Evolutionary conservation across 441 rosid species (phyloP), one percentile per base, ranked within the genome.

Genomic region (Syzygium syzygioides): DNA sequence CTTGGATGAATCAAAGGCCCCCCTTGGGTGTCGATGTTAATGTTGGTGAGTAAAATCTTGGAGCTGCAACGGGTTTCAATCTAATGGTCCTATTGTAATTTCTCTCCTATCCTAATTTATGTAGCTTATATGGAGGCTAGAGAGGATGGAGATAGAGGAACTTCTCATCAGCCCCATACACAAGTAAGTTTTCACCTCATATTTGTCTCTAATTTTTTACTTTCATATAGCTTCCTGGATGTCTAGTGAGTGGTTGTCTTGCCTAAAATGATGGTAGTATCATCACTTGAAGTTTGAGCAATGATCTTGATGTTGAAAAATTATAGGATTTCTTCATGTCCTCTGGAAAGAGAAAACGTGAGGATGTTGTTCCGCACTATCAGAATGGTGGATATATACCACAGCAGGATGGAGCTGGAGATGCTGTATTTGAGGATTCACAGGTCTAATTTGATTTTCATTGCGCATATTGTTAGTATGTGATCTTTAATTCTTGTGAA

Each of bases 371-470:
- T 59, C 56, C 92, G 3, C 96, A 93, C 71, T 96, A 93, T 94
- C 94, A 94, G 86, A 97, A 94, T 93, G 98, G 98, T 92, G 95
- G 97, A 85, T 95, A 92, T 89, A 96, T 96, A 90, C 99, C 99
- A 59, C 99, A 98, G 93, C 99, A 95, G 89, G 99, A 98, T 94
- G 99, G 99, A 91, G 97, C 99, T 87, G 93, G 94, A 52, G 99
- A 95, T 94, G 88, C 89, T 52, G 59, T 88, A 32, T 86, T 86
- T 57, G 93, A 91, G 88, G 88, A 85, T 86, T 80, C 90, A 20
- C 91, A 93, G 93, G 93, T 93, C 88, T 91, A 89, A 90, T 93
- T 62, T 71, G 90, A 79, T 32, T 85, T 41, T 85, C 85, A 19
- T 52, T 85, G 54, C 66, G 12, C 37, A 54, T 62, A 37, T 88